Conservation (phyloP, 495 filamentous ascomycete genomes). For the Melanomma pulvis-pyrius region DNA sequence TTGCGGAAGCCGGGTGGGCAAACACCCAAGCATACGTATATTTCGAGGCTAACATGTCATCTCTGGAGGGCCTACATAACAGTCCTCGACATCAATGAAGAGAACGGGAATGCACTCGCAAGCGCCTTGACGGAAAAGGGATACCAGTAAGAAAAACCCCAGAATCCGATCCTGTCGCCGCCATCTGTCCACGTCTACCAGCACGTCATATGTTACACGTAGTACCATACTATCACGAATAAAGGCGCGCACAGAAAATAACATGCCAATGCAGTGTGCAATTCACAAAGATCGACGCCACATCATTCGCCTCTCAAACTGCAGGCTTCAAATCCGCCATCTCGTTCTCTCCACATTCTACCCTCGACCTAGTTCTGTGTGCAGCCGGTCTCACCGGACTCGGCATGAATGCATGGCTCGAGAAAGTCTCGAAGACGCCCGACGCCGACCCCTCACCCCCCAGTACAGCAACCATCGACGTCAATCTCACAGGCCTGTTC, state of each 20-base stretch:
- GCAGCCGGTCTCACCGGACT: conserved; percentile 25
- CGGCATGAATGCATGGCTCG: conserved; percentile 2
- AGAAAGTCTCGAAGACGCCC: not conserved
- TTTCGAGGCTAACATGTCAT: conserved; percentile 44
- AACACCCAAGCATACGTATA: not conserved
- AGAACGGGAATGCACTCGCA: conserved; percentile 18
- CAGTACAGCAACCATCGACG: conserved; percentile 6
- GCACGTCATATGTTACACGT: not conserved
- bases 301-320: conserved; percentile 36
- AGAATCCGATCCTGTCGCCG: not conserved
- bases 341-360: conserved; percentile 16
- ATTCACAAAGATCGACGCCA: conserved; percentile 40
- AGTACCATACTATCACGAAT: not conserved
- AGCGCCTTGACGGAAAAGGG: conserved; percentile 13
- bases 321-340: conserved; percentile 33
- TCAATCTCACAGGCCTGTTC: conserved; percentile 26
- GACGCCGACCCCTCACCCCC: conserved; percentile 15
- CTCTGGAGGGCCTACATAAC: conserved; percentile 49
- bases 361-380: conserved; percentile 30
- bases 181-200: not conserved
- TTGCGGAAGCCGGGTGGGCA: conserved; percentile 32
- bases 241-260: not conserved
- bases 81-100: conserved; percentile 39
- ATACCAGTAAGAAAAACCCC: conserved; percentile 30
- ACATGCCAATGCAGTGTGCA: conserved; percentile 18